Evolutionary conservation across 2,329 filamentous ascomycete species (phyloP).

Genomic region (Didymella arachidicola): DNA sequence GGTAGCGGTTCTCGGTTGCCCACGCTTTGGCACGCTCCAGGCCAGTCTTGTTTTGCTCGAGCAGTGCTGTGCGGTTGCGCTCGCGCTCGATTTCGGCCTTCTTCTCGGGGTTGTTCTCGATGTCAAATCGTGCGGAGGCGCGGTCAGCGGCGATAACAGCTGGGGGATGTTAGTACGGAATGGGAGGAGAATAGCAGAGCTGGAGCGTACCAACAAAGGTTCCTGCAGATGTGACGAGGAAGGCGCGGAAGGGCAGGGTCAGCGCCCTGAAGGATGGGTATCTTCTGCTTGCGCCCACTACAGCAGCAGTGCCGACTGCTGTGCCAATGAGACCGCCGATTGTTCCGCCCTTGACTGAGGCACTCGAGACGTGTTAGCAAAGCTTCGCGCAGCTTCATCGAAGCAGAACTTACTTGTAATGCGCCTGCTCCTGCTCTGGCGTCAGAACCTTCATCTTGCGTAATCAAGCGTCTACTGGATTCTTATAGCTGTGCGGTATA

Average conservation of each 20-base stretch:
- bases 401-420: slow-evolving; percentile 70
- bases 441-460: slow-evolving; percentile 88
- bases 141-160: slow-evolving; percentile 84
- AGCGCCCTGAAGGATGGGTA: slow-evolving; percentile 81
- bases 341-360: slow-evolving; percentile 80
- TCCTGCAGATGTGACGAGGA: slow-evolving; percentile 81
- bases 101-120: slow-evolving; percentile 67
- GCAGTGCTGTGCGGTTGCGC: slow-evolving; percentile 44
- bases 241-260: slow-evolving; percentile 88
- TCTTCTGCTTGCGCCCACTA: slow-evolving; percentile 71
- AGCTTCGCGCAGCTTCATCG: not conserved
- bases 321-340: slow-evolving; percentile 76
- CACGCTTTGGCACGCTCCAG: slow-evolving; percentile 72
- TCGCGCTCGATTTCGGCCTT: slow-evolving; percentile 42
- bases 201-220: slow-evolving; percentile 73
- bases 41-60: slow-evolving; percentile 63
- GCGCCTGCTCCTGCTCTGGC: slow-evolving; percentile 87
- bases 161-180: slow-evolving; percentile 22
- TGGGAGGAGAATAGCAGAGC: not conserved
- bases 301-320: slow-evolving; percentile 70
- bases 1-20: slow-evolving; percentile 82
- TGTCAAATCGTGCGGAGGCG: slow-evolving; percentile 75
- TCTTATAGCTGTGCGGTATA: not conserved
- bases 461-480: slow-evolving; percentile 9
- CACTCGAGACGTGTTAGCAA: slow-evolving; percentile 51